These are phyloP conservation scores for Porogramme epimiltina DNA, from an alignment of 1,284 basidiomycete species.

Conservation along the genomic window DNA sequence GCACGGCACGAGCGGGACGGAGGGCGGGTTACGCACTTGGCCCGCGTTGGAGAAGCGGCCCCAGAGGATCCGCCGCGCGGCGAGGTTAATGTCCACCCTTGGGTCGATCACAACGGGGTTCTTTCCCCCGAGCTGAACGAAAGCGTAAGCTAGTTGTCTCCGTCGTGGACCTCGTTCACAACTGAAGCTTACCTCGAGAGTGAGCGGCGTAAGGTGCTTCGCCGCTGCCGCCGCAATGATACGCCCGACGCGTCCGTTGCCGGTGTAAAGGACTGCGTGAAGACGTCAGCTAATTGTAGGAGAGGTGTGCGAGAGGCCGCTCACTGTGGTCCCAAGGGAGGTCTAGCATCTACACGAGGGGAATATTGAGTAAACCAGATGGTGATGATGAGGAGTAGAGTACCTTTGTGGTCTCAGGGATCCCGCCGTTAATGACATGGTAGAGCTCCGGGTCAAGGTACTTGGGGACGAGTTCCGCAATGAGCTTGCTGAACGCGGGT, in stretches of 20 bases:
- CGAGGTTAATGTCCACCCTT: constrained; percentile 57
- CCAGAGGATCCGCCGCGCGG: constrained; percentile 73
- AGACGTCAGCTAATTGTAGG: not conserved
- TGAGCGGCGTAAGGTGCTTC: constrained; percentile 82
- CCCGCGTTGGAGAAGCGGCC: constrained; percentile 80
- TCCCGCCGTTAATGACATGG: constrained; percentile 75
- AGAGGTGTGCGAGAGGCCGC: constrained; percentile 27
- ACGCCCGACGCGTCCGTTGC: constrained; percentile 74
- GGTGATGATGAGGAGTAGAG: not conserved
- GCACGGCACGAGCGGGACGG: not conserved
- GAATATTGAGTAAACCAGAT: too few relatives aligned
- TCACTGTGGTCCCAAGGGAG: constrained; percentile 87
- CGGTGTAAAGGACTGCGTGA: constrained; percentile 27
- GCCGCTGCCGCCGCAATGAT: constrained; percentile 85
- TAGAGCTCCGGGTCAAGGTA: constrained; percentile 81
- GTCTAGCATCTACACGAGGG: constrained; percentile 61
- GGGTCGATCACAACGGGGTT: constrained; percentile 83
- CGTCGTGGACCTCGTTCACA: constrained; percentile 10
- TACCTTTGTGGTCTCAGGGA: constrained; percentile 76
- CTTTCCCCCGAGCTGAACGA: constrained; percentile 54
- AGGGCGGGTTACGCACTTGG: constrained; percentile 54
- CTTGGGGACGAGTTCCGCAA: constrained; percentile 76
- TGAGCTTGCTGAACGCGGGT: constrained; percentile 62
- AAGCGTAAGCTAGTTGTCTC: not conserved
- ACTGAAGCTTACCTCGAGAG: constrained; percentile 78